A percentile compares a stretch with the other conserved stretches of the same genome.
Evolutionary conservation across 169 alveolate genomes (phyloP).

Genomic region (Plasmodium berghei): DNA sequence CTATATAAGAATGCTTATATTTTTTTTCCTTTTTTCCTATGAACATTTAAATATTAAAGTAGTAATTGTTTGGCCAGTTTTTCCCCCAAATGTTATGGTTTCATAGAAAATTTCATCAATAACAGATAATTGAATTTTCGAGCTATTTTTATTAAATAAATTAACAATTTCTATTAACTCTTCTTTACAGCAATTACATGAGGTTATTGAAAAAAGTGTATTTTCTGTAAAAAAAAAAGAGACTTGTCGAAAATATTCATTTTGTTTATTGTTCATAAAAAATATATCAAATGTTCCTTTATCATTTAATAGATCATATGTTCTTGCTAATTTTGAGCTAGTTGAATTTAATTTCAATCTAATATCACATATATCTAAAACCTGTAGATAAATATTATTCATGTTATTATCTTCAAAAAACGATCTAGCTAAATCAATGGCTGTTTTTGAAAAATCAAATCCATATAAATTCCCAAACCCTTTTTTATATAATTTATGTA

Average conservation of each 20-base stretch:
- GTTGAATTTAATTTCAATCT: conserved; percentile 1
- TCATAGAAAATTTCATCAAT: conserved; percentile 61
- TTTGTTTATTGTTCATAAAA: conserved; percentile 78
- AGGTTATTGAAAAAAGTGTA: conserved; percentile 74
- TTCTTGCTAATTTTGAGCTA: conserved; percentile 24
- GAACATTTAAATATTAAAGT: conserved; percentile 44
- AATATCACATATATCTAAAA: conserved; percentile 63
- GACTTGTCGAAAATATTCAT: conserved; percentile 63
- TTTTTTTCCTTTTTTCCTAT: neutral
- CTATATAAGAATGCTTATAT: neutral
- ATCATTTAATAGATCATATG: conserved; percentile 78
- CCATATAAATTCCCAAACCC: conserved; percentile 78
- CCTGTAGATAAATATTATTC: conserved; percentile 64
- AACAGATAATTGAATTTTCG: conserved; percentile 6
- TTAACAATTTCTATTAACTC: conserved; percentile 72
- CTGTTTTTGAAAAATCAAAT: conserved; percentile 80
- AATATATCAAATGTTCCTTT: conserved; percentile 84
- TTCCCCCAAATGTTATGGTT: conserved; percentile 55
- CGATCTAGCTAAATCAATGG: conserved; percentile 79
- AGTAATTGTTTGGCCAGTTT: conserved; percentile 39
- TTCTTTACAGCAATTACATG: conserved; percentile 83
- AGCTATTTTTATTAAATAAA: conserved; percentile 12
- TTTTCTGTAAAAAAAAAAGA: conserved; percentile 71
- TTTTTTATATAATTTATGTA: conserved; percentile 54
- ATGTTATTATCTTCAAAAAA: conserved; percentile 9